Evolutionary conservation across 2,329 filamentous ascomycete genomes (phyloP).

Genomic region (Verticillium zaregamsianum): DNA sequence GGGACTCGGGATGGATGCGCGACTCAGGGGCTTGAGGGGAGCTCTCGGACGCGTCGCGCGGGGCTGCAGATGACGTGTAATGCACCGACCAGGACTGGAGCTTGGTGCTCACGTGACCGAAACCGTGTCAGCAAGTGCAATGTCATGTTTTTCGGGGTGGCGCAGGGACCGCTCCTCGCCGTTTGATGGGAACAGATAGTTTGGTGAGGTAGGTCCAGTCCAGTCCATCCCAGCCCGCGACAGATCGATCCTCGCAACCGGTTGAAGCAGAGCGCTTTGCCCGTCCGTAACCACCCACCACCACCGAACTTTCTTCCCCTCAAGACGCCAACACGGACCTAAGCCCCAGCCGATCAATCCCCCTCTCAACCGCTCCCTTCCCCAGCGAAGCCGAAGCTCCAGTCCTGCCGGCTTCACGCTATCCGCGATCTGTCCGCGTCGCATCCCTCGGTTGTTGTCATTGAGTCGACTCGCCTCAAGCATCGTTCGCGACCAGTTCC

Average conservation of each 20-base stretch:
- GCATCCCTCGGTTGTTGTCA: neutral
- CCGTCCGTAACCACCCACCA: no score
- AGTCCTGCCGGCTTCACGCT: neutral
- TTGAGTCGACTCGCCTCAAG: neutral
- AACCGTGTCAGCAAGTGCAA: neutral
- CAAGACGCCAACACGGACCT: neutral
- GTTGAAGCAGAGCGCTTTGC: neutral
- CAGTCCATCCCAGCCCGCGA: neutral
- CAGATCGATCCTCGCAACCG: neutral
- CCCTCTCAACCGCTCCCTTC: neutral
- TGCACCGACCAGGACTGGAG: neutral
- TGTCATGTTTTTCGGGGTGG: conserved; percentile 4
- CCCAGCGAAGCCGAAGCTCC: neutral
- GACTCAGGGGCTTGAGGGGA: neutral
- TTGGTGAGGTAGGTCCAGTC: neutral
- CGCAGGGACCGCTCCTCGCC: neutral
- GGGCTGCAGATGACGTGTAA: neutral
- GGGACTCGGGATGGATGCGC: neutral
- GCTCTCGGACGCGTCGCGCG: neutral
- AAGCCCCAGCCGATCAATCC: neutral
- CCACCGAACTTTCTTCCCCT: neutral
- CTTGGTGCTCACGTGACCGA: neutral
- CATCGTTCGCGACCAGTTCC: neutral
- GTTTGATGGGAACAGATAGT: neutral
- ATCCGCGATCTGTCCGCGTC: neutral